Percentiles rank a stretch among this genome's conserved stretches.
These are phyloP conservation scores for Austroboletus niveus DNA, from an alignment of 1,284 basidiomycete genomes.

Conservation along the genomic window DNA sequence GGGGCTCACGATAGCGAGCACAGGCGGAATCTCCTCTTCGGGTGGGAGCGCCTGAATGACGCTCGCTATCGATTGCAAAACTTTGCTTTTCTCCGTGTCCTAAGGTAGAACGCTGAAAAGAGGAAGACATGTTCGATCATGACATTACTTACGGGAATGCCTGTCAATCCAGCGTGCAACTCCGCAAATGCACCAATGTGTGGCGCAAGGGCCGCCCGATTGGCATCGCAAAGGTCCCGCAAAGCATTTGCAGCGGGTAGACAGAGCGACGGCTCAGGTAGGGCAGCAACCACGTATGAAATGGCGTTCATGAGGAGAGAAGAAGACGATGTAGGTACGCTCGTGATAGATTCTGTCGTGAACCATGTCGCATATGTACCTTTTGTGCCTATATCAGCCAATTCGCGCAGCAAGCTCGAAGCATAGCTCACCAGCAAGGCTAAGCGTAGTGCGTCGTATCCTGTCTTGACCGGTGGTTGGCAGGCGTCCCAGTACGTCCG, in stretches of 20 bases:
- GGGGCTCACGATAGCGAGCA: conserved; percentile 79
- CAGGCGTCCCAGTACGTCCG: conserved; percentile 64
- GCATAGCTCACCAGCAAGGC: conserved; percentile 61
- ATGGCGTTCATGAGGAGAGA: conserved; percentile 37
- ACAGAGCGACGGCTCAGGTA: conserved; percentile 64
- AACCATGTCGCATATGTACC: conserved; percentile 88
- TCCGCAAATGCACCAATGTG: conserved; percentile 84
- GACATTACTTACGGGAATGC: conserved; percentile 60
- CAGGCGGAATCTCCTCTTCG: conserved; percentile 69
- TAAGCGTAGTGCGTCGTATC: conserved; percentile 69
- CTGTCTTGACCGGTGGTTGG: conserved; percentile 64
- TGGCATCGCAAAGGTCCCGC: conserved; percentile 84
- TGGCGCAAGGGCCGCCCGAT: conserved; percentile 73
- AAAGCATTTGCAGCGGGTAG: conserved; percentile 77
- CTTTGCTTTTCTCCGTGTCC: conserved; percentile 87
- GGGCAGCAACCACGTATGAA: conserved; percentile 70
- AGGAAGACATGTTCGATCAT: background rate
- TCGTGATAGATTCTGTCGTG: conserved; percentile 48
- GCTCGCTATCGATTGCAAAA: conserved; percentile 85
- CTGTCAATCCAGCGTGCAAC: conserved; percentile 71
- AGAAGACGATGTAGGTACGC: conserved; percentile 31
- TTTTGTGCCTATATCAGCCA: conserved; percentile 29
- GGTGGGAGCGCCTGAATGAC: conserved; percentile 86
- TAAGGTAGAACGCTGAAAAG: conserved; percentile 26
- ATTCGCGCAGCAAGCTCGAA: background rate